A percentile compares a stretch with the other conserved stretches of the same genome.
Conservation (phyloP, 2,329 filamentous ascomycete species). For the Coniochaeta ligniaria region DNA sequence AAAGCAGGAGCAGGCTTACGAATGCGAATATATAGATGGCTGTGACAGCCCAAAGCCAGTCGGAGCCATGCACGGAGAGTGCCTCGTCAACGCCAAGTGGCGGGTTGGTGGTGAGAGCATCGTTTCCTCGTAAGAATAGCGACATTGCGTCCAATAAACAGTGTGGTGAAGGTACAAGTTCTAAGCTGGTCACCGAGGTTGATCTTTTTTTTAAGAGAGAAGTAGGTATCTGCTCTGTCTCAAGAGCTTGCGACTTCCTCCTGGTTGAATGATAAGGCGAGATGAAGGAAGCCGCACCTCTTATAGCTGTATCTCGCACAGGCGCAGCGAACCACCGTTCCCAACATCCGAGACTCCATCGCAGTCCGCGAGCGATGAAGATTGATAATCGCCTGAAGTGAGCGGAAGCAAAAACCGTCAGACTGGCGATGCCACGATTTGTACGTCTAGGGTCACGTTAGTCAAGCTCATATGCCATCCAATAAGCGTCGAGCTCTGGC, state of each 20-base stretch:
- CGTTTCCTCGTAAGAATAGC: slow-evolving; percentile 25
- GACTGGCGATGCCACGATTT: too few relatives aligned
- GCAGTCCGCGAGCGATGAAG: neutral
- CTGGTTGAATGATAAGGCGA: too few relatives aligned
- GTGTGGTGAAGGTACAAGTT: too few relatives aligned
- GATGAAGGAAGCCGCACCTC: neutral
- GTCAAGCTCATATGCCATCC: too few relatives aligned
- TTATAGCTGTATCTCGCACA: neutral
- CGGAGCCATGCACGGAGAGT: slow-evolving; percentile 38
- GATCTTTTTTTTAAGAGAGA: neutral
- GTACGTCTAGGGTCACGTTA: too few relatives aligned
- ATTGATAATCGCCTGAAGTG: neutral
- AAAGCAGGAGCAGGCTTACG: slow-evolving; percentile 19
- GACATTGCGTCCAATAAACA: neutral
- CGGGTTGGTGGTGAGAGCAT: slow-evolving; percentile 40
- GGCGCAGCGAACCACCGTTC: neutral
- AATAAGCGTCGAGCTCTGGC: too few relatives aligned
- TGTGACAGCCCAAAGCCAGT: slow-evolving; percentile 50
- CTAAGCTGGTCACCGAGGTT: neutral
- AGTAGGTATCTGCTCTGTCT: too few relatives aligned
- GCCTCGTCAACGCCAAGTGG: slow-evolving; percentile 24
- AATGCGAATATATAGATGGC: slow-evolving; percentile 40
- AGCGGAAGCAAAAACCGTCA: neutral
- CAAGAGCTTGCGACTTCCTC: too few relatives aligned
- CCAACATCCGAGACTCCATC: neutral